phyloP scores from a whole-genome alignment of 75 land plant genomes.

The Pinus albicaulis region DNA sequence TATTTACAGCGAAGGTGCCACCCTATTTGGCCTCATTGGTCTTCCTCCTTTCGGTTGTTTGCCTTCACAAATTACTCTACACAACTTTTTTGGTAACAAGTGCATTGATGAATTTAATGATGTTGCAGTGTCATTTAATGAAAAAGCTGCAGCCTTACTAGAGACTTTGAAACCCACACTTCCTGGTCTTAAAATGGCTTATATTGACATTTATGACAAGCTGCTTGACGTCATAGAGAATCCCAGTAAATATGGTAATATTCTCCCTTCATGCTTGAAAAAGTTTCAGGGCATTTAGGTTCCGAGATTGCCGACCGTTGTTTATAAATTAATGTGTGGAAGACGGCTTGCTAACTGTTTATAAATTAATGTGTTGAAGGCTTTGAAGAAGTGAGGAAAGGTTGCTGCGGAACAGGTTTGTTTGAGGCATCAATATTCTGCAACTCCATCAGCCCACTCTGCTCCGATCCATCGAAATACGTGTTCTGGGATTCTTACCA shows the following conservation, averaged over 20 bases:
- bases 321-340: slow-evolving; percentile 6
- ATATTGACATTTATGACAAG: slow-evolving; percentile 58
- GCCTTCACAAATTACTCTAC: slow-evolving; percentile 61
- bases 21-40: not conserved
- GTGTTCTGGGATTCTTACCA: slow-evolving; percentile 23
- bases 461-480: slow-evolving; percentile 14
- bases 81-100: slow-evolving; percentile 29
- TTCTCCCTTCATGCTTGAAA: too few relatives aligned
- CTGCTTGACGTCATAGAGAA: slow-evolving; percentile 45
- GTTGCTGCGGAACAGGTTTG: slow-evolving; percentile 24
- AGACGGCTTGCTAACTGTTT: slow-evolving; percentile 3
- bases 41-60: slow-evolving; percentile 90
- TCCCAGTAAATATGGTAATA: slow-evolving; percentile 57
- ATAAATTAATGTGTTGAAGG: slow-evolving; percentile 14
- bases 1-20: too few relatives aligned
- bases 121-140: slow-evolving; percentile 57
- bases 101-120: slow-evolving; percentile 61
- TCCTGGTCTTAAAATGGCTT: slow-evolving; percentile 37
- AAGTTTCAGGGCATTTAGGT: too few relatives aligned
- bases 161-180: slow-evolving; percentile 25
- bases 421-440: slow-evolving; percentile 8
- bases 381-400: slow-evolving; percentile 14
- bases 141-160: slow-evolving; percentile 25
- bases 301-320: too few relatives aligned
- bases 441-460: slow-evolving; percentile 13